Conservation (phyloP, 108 stramenopile species). For the Stephanodiscus minutulus region DNA sequence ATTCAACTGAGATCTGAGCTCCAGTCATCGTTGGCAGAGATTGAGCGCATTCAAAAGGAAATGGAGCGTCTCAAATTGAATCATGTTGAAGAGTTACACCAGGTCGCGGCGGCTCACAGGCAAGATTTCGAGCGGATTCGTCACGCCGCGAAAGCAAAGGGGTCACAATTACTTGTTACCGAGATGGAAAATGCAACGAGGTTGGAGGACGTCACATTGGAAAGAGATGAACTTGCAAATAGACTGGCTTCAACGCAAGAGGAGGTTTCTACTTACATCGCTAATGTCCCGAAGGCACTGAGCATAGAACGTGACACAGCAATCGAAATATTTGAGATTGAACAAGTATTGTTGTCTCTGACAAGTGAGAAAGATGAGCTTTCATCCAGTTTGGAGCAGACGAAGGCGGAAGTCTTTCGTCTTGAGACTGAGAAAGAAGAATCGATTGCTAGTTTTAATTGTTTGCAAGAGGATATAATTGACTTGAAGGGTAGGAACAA, state of each 20-base stretch:
- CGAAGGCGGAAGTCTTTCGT: slow-evolving; percentile 6
- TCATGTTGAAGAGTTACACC: no score
- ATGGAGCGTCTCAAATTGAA: no score
- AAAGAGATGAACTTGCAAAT: background rate
- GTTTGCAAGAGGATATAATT: background rate
- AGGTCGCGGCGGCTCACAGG: no score
- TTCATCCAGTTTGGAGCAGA: slow-evolving; percentile 1
- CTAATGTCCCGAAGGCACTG: background rate
- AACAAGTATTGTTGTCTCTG: background rate
- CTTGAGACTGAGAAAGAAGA: slow-evolving; percentile 4
- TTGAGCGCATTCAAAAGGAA: no score
- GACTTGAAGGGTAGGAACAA: background rate
- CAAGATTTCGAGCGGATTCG: no score
- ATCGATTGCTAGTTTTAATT: background rate
- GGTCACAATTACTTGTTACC: no score
- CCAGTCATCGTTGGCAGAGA: no score
- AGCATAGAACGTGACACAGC: background rate
- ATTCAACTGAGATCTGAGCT: no score
- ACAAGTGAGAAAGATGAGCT: slow-evolving; percentile 9
- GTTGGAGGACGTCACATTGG: background rate
- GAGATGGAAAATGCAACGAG: no score
- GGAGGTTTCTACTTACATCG: background rate
- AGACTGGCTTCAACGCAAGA: no score
- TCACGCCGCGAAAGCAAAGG: no score
- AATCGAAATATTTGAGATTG: background rate